Evolutionary conservation across 2,329 filamentous ascomycete genomes (phyloP).

Genomic region (Fusarium dlaminii): DNA sequence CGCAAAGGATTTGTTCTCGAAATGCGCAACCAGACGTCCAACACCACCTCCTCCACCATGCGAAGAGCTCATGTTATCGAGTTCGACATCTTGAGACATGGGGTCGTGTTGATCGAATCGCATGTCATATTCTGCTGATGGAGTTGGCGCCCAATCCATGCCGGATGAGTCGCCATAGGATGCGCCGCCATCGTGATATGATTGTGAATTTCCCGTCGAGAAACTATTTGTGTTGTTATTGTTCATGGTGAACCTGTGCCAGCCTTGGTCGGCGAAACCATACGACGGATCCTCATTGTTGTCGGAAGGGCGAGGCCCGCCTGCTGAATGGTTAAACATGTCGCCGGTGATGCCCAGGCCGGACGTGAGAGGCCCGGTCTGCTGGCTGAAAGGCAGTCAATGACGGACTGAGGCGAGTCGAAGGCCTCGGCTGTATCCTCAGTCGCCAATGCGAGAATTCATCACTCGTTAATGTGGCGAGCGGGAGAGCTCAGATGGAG

Average conservation of each 20-base stretch:
- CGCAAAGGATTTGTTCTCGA: slow-evolving; percentile 52
- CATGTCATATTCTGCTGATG: slow-evolving; percentile 42
- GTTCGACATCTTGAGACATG: slow-evolving; percentile 40
- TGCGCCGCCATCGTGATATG: slow-evolving; percentile 40
- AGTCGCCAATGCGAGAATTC: slow-evolving; percentile 49
- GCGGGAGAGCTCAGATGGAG: slow-evolving; percentile 45
- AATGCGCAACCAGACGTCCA: slow-evolving; percentile 53
- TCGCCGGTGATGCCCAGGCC: slow-evolving; percentile 46
- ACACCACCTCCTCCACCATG: slow-evolving; percentile 45
- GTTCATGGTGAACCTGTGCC: slow-evolving; percentile 44
- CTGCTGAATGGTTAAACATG: slow-evolving; percentile 51
- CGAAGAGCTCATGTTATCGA: slow-evolving; percentile 39
- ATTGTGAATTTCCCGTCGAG: slow-evolving; percentile 37
- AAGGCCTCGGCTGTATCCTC: slow-evolving; percentile 50
- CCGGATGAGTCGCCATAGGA: slow-evolving; percentile 41
- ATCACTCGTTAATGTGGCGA: slow-evolving; percentile 50
- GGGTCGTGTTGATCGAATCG: slow-evolving; percentile 41
- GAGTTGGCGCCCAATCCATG: slow-evolving; percentile 53
- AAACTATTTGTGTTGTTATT: slow-evolving; percentile 35
- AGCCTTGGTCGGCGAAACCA: slow-evolving; percentile 47
- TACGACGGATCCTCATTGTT: slow-evolving; percentile 42
- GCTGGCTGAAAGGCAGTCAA: slow-evolving; percentile 48
- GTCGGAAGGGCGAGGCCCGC: slow-evolving; percentile 46
- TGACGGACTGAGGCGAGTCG: slow-evolving; percentile 52
- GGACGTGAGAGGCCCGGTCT: slow-evolving; percentile 47